Evolutionary conservation across 176 grass and related monocot genomes (phyloP), one percentile per base, ranked within the genome.

Genomic region (Raddia distichophylla): DNA sequence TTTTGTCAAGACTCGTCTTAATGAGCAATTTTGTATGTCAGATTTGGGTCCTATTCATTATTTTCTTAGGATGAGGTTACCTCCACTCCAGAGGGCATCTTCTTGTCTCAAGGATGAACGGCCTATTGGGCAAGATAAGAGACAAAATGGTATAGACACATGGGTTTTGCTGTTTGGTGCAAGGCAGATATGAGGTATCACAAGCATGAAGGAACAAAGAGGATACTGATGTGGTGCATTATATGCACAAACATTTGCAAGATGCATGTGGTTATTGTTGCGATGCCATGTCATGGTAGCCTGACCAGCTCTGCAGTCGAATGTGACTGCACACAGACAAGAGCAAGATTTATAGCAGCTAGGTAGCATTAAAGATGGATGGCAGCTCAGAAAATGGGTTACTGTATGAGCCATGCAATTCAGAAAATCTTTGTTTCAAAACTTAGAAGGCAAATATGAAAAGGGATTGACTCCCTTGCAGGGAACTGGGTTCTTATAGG

Each of bases 281-380:
- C 59, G 42, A 20, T 50, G 73, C 19, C 47, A 76, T 8, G 42
- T 42, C 60, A 60, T 40, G 37, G 37, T 40, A 40, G 37, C 37
- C 2, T 16, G 44, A 76, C 7, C 17, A 12, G 8, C 3, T 73
- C 5, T 34, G 70, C 2, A 16, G 3, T 35, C 4, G 8, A 19
- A 73, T 35, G 17, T 54, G 16, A 7, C 70, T 10, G 20, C 57
- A 60, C n/a, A 58, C 35, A 66, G 42, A 68, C 10, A 0, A 45
- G 1, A 45, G 16, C 40, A 19, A 43, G 2, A 1, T 44, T 5
- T 68, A 3, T 68, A 45, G 65, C 1, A 8, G 65, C 65, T 46
- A 45, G 65, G 65, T 8, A 68, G 65, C 65, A 68, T 45, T 45
- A 42, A 68, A 68, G 40, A 46, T 46, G 65, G 65, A 46, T 46